Evolutionary conservation across 1,139 yeast species (phyloP), one percentile per base, ranked within the genome.

Genomic region (Kodamaea sp.): DNA sequence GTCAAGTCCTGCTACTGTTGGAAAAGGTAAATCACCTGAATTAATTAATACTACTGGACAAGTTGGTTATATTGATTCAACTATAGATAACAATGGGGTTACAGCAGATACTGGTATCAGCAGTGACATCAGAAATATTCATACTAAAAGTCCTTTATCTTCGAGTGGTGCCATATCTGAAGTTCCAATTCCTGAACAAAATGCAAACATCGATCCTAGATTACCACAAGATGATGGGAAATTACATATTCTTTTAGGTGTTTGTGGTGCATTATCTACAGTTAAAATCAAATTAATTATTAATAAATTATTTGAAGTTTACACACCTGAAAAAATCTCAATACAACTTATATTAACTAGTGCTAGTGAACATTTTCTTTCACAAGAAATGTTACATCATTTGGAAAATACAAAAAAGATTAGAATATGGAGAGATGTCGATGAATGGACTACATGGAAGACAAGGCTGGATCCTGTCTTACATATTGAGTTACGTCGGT

Each of bases 381-480:
- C 81, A 6, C 84, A 83, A 7, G 75, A 84, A 36, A 73, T 75
- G 45, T 47, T 70, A 35, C 56, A 53, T 36, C 55, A 57, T 38
- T 49, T 71, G 34, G 75, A 70, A 45, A 60, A 49, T 31, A 54
- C 49, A 26, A 65, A 66, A 47, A 65, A 65, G 40, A 77, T 87
- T 6, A 75, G 81, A 38, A 74, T 88, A 7, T 90, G 97, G 97
- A 75, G 86, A 54, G 96, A 90, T 58, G 70, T 75, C 34, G 97
- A 90, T 58, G 97, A 90, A 63, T 90, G 97, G 97, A 73, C 69
- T 34, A 81, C 88, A 4, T 89, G 97, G 97, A 75, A 77, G 53
- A 68, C 74, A 34, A 75, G 97, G 48, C 79, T 88, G 36, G 97
- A 89, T 62, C 96, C 97, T 1, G 96, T 89, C 24, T 70, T 90